Conservation (phyloP, 2,329 filamentous ascomycete species). For the Diaporthe batatas region DNA sequence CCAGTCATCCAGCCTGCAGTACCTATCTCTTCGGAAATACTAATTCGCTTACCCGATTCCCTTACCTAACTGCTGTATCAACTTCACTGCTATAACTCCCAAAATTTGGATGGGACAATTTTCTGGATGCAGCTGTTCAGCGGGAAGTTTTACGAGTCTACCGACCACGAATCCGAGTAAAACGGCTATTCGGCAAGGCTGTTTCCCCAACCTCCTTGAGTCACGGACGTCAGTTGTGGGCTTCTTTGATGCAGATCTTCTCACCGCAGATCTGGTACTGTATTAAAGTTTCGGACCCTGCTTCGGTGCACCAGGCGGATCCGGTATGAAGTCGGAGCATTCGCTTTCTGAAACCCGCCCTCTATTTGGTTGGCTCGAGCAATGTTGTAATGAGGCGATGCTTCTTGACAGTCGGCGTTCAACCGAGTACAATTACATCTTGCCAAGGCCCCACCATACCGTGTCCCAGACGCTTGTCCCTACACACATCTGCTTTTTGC, state of each 20-base stretch:
- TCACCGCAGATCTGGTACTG: not conserved
- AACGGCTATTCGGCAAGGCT: not conserved
- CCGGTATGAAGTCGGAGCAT: not conserved
- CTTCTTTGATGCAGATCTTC: not conserved
- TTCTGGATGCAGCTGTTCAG: no score
- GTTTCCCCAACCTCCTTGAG: not conserved
- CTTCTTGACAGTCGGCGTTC: not conserved
- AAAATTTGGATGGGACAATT: no score
- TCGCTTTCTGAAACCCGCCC: not conserved
- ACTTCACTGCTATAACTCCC: no score
- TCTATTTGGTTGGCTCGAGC: not conserved
- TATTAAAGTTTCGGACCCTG: not conserved
- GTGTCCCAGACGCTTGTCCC: not conserved
- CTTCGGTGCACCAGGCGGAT: not conserved
- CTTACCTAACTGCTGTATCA: no score
- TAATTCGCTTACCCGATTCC: no score
- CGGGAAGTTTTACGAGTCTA: not conserved
- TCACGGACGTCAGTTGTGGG: not conserved
- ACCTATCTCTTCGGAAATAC: no score
- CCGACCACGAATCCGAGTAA: not conserved
- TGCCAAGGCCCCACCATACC: not conserved
- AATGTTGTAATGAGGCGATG: not conserved
- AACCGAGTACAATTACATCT: not conserved
- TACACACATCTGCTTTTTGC: not conserved
- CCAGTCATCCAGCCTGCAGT: no score